Base-by-base conservation (phyloP, 257 asterid genomes). In the Handroanthus guayacan region DNA sequence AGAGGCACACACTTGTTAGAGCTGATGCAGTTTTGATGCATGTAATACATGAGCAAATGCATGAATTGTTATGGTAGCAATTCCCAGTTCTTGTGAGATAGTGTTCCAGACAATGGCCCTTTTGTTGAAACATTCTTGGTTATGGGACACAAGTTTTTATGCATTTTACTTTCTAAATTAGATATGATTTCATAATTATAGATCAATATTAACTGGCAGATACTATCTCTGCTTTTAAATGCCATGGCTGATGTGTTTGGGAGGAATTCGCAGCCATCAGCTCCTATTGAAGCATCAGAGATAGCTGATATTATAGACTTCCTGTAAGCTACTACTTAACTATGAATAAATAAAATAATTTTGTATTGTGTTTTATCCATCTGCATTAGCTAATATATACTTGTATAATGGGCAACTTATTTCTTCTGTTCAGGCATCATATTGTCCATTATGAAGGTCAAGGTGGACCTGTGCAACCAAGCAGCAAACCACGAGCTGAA, bases 191-290 rank as follows among this genome's bases (percentile, higher is more conserved):
- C 31, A 25, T 25, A 25, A 25, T 74, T 60, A 45, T 25, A n/a
- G 66, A 69, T 67, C 51, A 38, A 34, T 44, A 41, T 76, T 43
- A 31, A 70, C 45, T 69, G 68, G 12, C 89, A 95, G 98, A 89
- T 86, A 41, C 78, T 95, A 69, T 83, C 97, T 2, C 81, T 87
- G 87, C 96, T 95, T 62, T 77, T 95, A 64, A 86, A 69, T 52
- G 83, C 89, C 38, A 83, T 95, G 93, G 88, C 79, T 57, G 99
- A 95, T 87, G 96, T 93, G n/a, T 91, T 95, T 67, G 99, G 98
- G 82, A 90, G 87, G 89, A 93, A 91, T 81, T 72, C 90, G 41
- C 97, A 87, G 82, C 88, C 85, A 13, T 64, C 92, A 57, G 84
- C 86, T 74, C 89, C 91, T 68, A 82, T 90, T 34, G 93, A 93